Evolutionary conservation across 2,329 filamentous ascomycete genomes (phyloP).

Genomic region (Colletotrichum incanum): DNA sequence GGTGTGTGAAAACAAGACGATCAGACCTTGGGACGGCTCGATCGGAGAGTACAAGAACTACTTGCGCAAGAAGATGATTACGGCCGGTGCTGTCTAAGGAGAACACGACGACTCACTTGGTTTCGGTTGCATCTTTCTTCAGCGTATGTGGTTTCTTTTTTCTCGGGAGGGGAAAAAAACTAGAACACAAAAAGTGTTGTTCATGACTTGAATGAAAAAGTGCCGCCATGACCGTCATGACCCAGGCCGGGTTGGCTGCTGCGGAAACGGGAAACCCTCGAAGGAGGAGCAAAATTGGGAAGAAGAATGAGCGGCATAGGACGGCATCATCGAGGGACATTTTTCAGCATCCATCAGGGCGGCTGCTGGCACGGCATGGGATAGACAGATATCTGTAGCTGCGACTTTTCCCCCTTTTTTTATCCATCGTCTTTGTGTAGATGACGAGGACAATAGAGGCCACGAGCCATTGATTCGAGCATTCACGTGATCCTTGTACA

Average conservation of each 20-base stretch:
- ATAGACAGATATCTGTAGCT: conserved; percentile 39
- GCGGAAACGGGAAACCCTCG: not conserved
- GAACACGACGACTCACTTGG: not conserved
- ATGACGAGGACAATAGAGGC: conserved; percentile 43
- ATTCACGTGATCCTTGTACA: not conserved
- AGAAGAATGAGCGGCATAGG: conserved; percentile 26
- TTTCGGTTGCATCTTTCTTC: conserved; percentile 13
- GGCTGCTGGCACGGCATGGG: conserved; percentile 38
- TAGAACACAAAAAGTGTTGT: conserved; percentile 15
- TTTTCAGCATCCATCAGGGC: conserved; percentile 19
- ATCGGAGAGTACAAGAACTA: conserved; percentile 99
- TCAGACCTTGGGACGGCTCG: conserved; percentile 87
- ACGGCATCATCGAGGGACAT: conserved; percentile 20
- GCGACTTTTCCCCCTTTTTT: conserved; percentile 16
- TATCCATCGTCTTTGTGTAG: conserved; percentile 35
- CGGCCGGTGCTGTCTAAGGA: conserved; percentile 84
- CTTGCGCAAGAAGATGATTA: conserved; percentile 99
- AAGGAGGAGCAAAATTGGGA: conserved; percentile 1
- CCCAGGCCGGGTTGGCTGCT: conserved; percentile 15
- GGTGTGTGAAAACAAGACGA: conserved; percentile 98
- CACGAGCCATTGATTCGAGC: conserved; percentile 28
- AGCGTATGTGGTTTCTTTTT: conserved; percentile 18
- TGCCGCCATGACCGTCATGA: conserved; percentile 18
- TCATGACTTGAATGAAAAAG: conserved; percentile 28
- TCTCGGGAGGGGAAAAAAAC: not conserved